A percentile compares a stretch with the other conserved stretches of the same genome.
Evolutionary conservation across 192 early-diverging fungal species (phyloP).

Genomic region (Backusella sp.): DNA sequence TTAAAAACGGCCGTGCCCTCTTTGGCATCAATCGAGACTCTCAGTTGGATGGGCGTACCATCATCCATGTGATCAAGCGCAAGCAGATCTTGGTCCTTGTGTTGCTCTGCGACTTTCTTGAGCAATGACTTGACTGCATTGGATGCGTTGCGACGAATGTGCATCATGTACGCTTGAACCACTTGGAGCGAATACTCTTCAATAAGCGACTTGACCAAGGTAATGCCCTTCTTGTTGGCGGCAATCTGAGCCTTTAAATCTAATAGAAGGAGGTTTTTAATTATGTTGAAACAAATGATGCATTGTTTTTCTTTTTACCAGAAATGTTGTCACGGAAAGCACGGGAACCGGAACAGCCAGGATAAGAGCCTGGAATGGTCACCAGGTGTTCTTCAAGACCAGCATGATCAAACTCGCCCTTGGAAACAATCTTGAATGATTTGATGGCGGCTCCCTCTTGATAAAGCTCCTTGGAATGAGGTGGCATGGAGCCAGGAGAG

Average conservation of each 20-base stretch:
- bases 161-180: conserved; percentile 95
- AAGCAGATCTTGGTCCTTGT: conserved; percentile 41
- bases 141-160: conserved; percentile 90
- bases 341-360: conserved; percentile 86
- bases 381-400: conserved; percentile 76
- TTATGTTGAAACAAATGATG: too few species aligned
- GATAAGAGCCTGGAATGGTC: conserved; percentile 79
- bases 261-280: too few species aligned
- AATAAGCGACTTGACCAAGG: conserved; percentile 77
- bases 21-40: conserved; percentile 67
- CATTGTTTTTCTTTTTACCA: not conserved
- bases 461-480: conserved; percentile 87
- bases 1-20: conserved; percentile 88
- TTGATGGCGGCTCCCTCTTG: conserved; percentile 94
- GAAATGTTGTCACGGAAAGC: conserved; percentile 90
- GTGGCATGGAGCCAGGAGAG: conserved; percentile 87
- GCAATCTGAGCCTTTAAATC: conserved; percentile 97
- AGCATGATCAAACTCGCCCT: conserved; percentile 80
- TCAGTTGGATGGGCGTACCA: conserved; percentile 76
- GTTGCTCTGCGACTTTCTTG: conserved; percentile 47
- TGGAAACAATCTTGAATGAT: conserved; percentile 83
- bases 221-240: conserved; percentile 93
- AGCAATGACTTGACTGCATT: conserved; percentile 80
- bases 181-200: conserved; percentile 79
- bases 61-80: conserved; percentile 90